Conservation (phyloP, 1,284 basidiomycete species). For the Apiotrichum akiyoshidainum region DNA sequence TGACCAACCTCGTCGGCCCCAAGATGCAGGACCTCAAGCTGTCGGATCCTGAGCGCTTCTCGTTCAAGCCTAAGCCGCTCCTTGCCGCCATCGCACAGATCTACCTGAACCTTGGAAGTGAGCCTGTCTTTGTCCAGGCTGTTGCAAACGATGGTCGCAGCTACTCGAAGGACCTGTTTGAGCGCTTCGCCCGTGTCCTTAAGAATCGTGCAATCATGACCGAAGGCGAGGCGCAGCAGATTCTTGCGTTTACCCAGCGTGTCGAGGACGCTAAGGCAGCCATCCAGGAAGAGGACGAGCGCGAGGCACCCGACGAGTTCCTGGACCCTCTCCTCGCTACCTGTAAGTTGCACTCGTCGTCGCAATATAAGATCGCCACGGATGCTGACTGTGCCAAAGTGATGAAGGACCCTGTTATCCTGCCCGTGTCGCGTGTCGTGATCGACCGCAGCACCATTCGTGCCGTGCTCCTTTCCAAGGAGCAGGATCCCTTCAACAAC, state of each 20-base stretch:
- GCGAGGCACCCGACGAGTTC: slow-evolving; percentile 94
- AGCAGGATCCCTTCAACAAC: slow-evolving; percentile 88
- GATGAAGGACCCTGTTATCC: slow-evolving; percentile 91
- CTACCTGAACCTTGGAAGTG: slow-evolving; percentile 82
- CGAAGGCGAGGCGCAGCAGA: slow-evolving; percentile 70
- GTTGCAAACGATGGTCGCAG: slow-evolving; percentile 91
- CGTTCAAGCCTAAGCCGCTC: slow-evolving; percentile 80
- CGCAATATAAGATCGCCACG: neutral
- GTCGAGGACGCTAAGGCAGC: slow-evolving; percentile 78
- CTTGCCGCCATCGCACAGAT: slow-evolving; percentile 86
- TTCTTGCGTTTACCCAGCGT: slow-evolving; percentile 69
- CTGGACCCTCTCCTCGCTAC: slow-evolving; percentile 54
- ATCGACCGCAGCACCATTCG: slow-evolving; percentile 94
- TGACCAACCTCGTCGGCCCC: slow-evolving; percentile 84
- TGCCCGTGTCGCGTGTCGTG: slow-evolving; percentile 77
- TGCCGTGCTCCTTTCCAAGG: slow-evolving; percentile 85
- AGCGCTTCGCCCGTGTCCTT: slow-evolving; percentile 71
- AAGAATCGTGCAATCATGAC: slow-evolving; percentile 69
- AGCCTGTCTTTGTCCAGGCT: slow-evolving; percentile 76
- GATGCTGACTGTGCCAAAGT: slow-evolving; percentile 56
- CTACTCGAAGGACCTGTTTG: slow-evolving; percentile 81
- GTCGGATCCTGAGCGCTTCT: slow-evolving; percentile 80
- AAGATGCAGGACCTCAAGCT: slow-evolving; percentile 70
- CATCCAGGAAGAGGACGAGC: slow-evolving; percentile 80
- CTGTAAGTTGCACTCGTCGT: slow-evolving; percentile 16